Percentiles rank a stretch among this genome's conserved stretches.
These are phyloP conservation scores for Corynascus novoguineensis DNA, from an alignment of 495 filamentous ascomycete species.

Conservation along the genomic window DNA sequence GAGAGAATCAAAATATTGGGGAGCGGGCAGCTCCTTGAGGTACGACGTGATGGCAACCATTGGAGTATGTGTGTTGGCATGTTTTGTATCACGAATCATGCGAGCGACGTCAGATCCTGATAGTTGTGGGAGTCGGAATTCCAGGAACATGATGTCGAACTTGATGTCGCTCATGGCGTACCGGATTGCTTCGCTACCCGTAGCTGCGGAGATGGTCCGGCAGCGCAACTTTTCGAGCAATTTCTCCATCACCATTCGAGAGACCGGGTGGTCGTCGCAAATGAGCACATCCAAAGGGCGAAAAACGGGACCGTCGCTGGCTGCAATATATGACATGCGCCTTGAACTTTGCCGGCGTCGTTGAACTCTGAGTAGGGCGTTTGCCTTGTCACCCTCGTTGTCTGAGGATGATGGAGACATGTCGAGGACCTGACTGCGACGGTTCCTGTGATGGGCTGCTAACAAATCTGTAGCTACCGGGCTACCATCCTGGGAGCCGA, in stretches of 20 bases:
- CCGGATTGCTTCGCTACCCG: slow-evolving; percentile 82
- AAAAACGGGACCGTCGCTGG: slow-evolving; percentile 70
- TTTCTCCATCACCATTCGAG: slow-evolving; percentile 93
- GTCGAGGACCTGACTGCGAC: slow-evolving; percentile 89
- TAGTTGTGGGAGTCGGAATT: slow-evolving; percentile 89
- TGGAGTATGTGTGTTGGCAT: slow-evolving; percentile 87
- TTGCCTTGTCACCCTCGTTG: slow-evolving; percentile 87
- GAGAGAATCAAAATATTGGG: slow-evolving; percentile 88
- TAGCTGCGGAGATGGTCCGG: slow-evolving; percentile 85
- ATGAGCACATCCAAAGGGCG: slow-evolving; percentile 90
- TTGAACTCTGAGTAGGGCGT: slow-evolving; percentile 89
- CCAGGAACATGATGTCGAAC: slow-evolving; percentile 97
- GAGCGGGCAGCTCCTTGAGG: slow-evolving; percentile 87
- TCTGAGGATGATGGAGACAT: slow-evolving; percentile 97
- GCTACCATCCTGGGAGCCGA: slow-evolving; percentile 90
- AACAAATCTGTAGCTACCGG: slow-evolving; percentile 60
- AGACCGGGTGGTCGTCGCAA: slow-evolving; percentile 98
- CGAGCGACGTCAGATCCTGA: slow-evolving; percentile 92
- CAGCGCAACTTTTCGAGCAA: slow-evolving; percentile 91
- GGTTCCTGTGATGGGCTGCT: slow-evolving; percentile 70
- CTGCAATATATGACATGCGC: slow-evolving; percentile 79
- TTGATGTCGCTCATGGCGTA: slow-evolving; percentile 89
- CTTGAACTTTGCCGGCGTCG: slow-evolving; percentile 85
- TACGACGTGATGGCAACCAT: slow-evolving; percentile 98
- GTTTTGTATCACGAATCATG: slow-evolving; percentile 94